Percentiles rank a stretch among this genome's conserved stretches.
Conservation (phyloP, 2,329 filamentous ascomycete genomes). For the Pleomassaria siparia region DNA sequence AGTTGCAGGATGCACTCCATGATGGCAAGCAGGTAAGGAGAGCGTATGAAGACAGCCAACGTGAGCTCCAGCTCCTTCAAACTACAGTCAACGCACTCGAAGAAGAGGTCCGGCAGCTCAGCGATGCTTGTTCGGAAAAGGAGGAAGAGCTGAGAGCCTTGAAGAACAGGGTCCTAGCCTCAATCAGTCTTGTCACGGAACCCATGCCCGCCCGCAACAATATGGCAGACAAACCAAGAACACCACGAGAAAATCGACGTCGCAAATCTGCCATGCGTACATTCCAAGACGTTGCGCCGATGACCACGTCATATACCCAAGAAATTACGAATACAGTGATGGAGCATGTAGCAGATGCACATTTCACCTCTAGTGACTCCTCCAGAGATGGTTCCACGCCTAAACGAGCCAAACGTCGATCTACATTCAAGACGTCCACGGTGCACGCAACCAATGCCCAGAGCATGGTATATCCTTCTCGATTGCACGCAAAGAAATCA, state of each 20-base stretch:
- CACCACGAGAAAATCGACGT: slow-evolving; percentile 20
- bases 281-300: slow-evolving; percentile 11
- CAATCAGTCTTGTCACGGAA: slow-evolving; percentile 16
- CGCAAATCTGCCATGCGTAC: slow-evolving; percentile 22
- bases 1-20: slow-evolving; percentile 18
- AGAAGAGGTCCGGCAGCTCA: slow-evolving; percentile 25
- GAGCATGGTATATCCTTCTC: slow-evolving; percentile 13
- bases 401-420: slow-evolving; percentile 44
- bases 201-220: slow-evolving; percentile 4
- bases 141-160: slow-evolving; percentile 28
- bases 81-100: slow-evolving; percentile 20
- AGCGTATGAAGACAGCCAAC: slow-evolving; percentile 16
- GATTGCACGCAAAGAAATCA: slow-evolving; percentile 16
- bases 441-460: slow-evolving; percentile 31
- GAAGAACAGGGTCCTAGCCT: slow-evolving; percentile 26
- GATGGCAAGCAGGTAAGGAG: slow-evolving; percentile 7
- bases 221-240: slow-evolving; percentile 8
- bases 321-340: slow-evolving; percentile 15
- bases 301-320: slow-evolving; percentile 3
- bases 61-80: slow-evolving; percentile 20
- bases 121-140: slow-evolving; percentile 28
- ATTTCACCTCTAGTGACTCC: slow-evolving; percentile 30
- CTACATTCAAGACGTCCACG: slow-evolving; percentile 32
- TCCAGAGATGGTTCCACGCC: slow-evolving; percentile 41
- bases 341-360: slow-evolving; percentile 22